A percentile compares a stretch with the other conserved stretches of the same genome.
phyloP scores from a whole-genome alignment of 306 rosid species.

The Fragaria ananassa region DNA sequence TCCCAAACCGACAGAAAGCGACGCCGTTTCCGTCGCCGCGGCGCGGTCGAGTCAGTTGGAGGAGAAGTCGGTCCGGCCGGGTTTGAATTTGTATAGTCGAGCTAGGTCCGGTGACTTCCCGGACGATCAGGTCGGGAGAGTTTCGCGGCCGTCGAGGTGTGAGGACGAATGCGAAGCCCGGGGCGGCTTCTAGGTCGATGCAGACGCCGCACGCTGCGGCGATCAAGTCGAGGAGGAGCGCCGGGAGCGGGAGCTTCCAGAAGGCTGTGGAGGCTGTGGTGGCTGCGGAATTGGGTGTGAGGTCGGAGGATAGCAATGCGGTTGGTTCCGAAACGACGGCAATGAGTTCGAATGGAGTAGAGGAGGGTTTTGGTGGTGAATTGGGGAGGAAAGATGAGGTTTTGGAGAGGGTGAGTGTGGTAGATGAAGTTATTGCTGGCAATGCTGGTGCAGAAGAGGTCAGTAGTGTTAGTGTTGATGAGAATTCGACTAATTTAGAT shows the following conservation, averaged over 20 bases:
- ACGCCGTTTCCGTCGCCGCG: conserved; percentile 9
- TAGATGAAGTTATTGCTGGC: conserved; percentile 22
- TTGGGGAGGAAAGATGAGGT: conserved; percentile 25
- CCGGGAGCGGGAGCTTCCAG: conserved; percentile 34
- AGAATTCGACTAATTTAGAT: conserved; percentile 16
- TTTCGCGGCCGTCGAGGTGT: conserved; percentile 59
- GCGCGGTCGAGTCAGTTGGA: not conserved
- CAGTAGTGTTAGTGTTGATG: conserved; percentile 37
- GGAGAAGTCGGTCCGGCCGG: conserved; percentile 26
- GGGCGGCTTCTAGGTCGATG: conserved; percentile 80
- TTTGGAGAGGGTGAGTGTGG: conserved; percentile 31
- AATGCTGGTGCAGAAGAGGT: conserved; percentile 25
- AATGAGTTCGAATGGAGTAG: conserved; percentile 22
- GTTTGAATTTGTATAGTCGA: conserved; percentile 36
- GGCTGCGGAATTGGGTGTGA: conserved; percentile 31
- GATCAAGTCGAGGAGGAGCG: conserved; percentile 65
- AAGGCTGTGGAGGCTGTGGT: conserved; percentile 27
- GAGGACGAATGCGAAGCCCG: conserved; percentile 78
- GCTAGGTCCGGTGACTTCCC: conserved; percentile 35
- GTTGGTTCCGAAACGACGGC: conserved; percentile 3
- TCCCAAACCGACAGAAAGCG: conserved; percentile 14
- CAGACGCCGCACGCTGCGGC: conserved; percentile 88
- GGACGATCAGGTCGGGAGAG: conserved; percentile 43
- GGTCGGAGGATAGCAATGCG: conserved; percentile 25
- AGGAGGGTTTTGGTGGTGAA: conserved; percentile 24